These are phyloP conservation scores for Amanita molliuscula DNA, from an alignment of 768 basidiomycete species.

Conservation along the genomic window DNA sequence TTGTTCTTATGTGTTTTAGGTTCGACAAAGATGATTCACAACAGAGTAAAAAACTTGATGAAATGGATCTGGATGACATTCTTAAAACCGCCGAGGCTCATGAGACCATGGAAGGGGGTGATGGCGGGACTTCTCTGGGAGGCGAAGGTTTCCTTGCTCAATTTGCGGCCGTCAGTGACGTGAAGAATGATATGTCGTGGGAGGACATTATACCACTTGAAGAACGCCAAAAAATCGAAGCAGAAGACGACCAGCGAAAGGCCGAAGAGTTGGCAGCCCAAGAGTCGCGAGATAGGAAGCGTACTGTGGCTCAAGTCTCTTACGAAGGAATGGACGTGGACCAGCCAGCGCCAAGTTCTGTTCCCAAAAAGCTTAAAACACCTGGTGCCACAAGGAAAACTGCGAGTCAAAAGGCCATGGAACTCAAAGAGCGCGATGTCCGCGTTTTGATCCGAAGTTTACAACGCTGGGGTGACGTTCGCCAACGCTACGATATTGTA, in stretches of 20 bases:
- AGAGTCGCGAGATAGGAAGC: slow-evolving; percentile 68
- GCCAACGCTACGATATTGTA: slow-evolving; percentile 88
- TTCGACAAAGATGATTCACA: slow-evolving; percentile 95
- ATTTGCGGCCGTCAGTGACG: slow-evolving; percentile 93
- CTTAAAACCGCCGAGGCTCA: slow-evolving; percentile 95
- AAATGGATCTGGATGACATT: slow-evolving; percentile 99
- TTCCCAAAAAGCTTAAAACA: slow-evolving; percentile 65
- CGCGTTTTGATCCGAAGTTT: slow-evolving; percentile 91
- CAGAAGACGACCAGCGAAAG: slow-evolving; percentile 68
- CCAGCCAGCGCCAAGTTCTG: slow-evolving; percentile 48
- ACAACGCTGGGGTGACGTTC: slow-evolving; percentile 96
- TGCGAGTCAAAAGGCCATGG: slow-evolving; percentile 89
- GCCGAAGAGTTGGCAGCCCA: slow-evolving; percentile 61
- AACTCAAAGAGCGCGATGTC: slow-evolving; percentile 94
- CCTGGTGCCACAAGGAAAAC: slow-evolving; percentile 76
- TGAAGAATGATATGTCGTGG: slow-evolving; percentile 99
- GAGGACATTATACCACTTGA: slow-evolving; percentile 97
- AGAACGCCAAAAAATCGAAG: slow-evolving; percentile 76
- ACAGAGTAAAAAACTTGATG: slow-evolving; percentile 92
- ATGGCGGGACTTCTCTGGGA: slow-evolving; percentile 89
- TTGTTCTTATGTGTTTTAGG: slow-evolving; percentile 29
- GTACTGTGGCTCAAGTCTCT: slow-evolving; percentile 76
- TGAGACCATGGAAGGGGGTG: slow-evolving; percentile 80
- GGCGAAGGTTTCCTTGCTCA: slow-evolving; percentile 94
- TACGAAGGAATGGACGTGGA: slow-evolving; percentile 94